Evolutionary conservation across 441 rosid species (phyloP), one percentile per base, ranked within the genome.

Genomic region (Viola pubescens): DNA sequence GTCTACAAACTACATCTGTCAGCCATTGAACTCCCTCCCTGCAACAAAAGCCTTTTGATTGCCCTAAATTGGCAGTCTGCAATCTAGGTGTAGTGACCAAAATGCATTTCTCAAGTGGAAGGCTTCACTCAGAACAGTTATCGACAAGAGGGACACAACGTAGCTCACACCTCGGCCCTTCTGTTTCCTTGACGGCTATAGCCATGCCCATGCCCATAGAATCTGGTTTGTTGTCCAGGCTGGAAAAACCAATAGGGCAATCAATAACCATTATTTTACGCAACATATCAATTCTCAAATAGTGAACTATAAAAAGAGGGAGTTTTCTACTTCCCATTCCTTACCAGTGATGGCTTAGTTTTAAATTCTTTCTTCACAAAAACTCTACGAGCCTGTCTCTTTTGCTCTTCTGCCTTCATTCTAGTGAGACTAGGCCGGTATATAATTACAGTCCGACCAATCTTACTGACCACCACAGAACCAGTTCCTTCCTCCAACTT

Each of bases 401-500:
- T 86, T 65, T 83, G 85, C 82, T 80, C 95, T 66, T 86, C 96
- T 0, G 82, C 86, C 75, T 88, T 77, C 92, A 88, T 45, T 77
- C 82, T 91, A 38, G 91, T 76, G 9, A 77, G 69, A 72, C 96
- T 88, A 4, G 95, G 98, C 70, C 91, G 63, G 62, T 88, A 91
- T 62, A 91, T 9, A 59, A 91, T 91, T 59, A 88, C 79, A 11
- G 96, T 87, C 71, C 89, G 69, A 37, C 98, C 95, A 49, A 88
- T 87, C 73, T 81, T 80, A 45, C 89, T 72, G n/a, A 88, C 91
- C 19, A 85, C 86, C 16, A 81, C 87, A 0, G 96, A 87, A 56
- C 89, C 83, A 3, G 96, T 88, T 61, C 75, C 65, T 72, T 79
- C 73, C 82, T 91, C 89, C 60, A 91, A 65, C 52, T 73, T 78